These are phyloP conservation scores for Antitrichia curtipendula DNA, from an alignment of 225 moss, liverwort and hornwort species.

Conservation along the genomic window DNA sequence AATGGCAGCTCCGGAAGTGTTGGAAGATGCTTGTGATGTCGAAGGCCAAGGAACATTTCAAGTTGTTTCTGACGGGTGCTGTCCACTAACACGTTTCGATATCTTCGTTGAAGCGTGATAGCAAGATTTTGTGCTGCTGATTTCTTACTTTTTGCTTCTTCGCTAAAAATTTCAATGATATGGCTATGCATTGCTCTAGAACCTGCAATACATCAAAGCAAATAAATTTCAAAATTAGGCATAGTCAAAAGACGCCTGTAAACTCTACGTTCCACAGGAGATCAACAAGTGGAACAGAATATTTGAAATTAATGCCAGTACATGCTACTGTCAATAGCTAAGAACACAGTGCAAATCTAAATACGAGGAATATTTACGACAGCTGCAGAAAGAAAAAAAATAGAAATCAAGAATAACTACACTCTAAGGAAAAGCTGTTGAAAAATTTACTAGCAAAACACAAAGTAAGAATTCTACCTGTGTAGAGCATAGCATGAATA, in stretches of 20 bases:
- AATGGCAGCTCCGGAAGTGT: conserved; percentile 77
- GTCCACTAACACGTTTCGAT: conserved; percentile 79
- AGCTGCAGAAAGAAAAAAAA: not conserved
- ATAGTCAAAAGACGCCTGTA: not conserved
- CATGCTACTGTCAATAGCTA: not conserved
- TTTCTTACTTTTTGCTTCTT: conserved; percentile 85
- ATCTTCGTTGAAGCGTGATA: conserved; percentile 91
- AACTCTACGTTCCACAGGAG: not conserved
- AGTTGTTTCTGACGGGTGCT: conserved; percentile 90
- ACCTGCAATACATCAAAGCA: conserved; percentile 9
- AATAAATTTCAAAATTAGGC: not conserved
- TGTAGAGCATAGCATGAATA: conserved; percentile 97
- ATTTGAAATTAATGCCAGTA: not conserved
- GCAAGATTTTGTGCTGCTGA: conserved; percentile 89
- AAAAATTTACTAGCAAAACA: not conserved
- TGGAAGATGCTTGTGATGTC: conserved; percentile 80
- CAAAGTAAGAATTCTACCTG: conserved; percentile 9
- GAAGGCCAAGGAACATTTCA: conserved; percentile 86
- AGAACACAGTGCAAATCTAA: not conserved
- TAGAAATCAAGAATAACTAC: too few relatives aligned
- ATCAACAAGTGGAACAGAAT: not conserved
- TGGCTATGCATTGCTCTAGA: conserved; percentile 99
- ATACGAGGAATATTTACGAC: not conserved
- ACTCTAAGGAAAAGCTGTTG: not conserved
- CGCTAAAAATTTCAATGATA: conserved; percentile 92